Percentiles rank a stretch among this genome's conserved stretches.
These are phyloP conservation scores for Aphanocladium album DNA, from an alignment of 2,329 filamentous ascomycete genomes.

Conservation along the genomic window DNA sequence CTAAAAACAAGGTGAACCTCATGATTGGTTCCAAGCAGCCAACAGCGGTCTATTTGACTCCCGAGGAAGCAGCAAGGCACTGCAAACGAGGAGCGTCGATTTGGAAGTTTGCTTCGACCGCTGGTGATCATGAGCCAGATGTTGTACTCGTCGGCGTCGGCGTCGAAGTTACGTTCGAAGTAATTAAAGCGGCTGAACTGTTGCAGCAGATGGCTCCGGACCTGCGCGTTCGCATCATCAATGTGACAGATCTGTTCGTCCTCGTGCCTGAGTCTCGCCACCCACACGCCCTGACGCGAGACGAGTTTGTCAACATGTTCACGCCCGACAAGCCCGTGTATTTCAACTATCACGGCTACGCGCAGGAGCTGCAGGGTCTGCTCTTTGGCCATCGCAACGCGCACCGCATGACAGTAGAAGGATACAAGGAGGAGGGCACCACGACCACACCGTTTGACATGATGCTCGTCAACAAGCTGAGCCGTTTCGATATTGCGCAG, in stretches of 20 bases:
- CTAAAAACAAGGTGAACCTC: conserved; percentile 61
- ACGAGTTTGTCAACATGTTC: conserved; percentile 52
- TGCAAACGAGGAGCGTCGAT: conserved; percentile 55
- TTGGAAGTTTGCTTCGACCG: conserved; percentile 57
- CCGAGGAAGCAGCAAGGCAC: conserved; percentile 56
- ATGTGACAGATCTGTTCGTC: conserved; percentile 63
- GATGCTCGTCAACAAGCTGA: conserved; percentile 60
- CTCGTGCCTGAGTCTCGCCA: conserved; percentile 50
- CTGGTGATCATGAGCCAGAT: conserved; percentile 48
- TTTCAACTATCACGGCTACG: conserved; percentile 66
- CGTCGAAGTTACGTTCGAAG: conserved; percentile 61
- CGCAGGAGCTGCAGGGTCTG: conserved; percentile 54
- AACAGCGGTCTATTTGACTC: conserved; percentile 53
- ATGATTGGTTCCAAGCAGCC: conserved; percentile 66
- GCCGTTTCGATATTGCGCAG: conserved; percentile 54
- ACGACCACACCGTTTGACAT: conserved; percentile 67
- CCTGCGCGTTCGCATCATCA: conserved; percentile 56
- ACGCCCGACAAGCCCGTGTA: conserved; percentile 50
- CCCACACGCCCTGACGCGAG: conserved; percentile 50
- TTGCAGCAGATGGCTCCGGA: conserved; percentile 44
- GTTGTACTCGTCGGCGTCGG: conserved; percentile 61
- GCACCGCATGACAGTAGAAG: conserved; percentile 50
- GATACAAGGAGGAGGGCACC: conserved; percentile 60
- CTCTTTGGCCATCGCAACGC: conserved; percentile 52
- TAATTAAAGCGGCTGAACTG: conserved; percentile 55